Evolutionary conservation across 352 stramenopile genomes (phyloP), one percentile per base, ranked within the genome.

Genomic region (Globisporangium cystogenes): DNA sequence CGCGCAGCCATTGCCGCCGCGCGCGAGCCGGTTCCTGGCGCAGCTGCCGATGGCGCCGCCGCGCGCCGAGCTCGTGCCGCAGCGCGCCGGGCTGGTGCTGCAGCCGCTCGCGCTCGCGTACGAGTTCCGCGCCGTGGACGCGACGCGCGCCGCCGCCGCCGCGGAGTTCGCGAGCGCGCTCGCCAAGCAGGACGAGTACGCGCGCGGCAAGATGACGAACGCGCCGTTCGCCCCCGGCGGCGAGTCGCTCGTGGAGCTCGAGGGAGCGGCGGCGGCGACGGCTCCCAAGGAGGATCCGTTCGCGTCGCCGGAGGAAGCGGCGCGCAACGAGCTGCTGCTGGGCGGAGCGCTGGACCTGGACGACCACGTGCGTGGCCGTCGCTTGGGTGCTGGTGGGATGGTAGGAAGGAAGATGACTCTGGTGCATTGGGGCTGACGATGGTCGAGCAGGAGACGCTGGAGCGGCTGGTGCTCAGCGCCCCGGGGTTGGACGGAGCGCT

Each of bases 181-280:
- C 48, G 83, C 68, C 42, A 86, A 86, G 42, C 77, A 90, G 64
- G 73, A 90, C 67, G 78, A 90, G 55, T 91, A 94, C 53, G 80
- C 76, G 23, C 69, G 82, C 46, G 81, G 84, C 27, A 88, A 80
- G 59, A 87, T 87, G 60, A 86, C 72, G 45, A 92, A 92, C 59
- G 81, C 79, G 45, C 81, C 79, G 11, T 90, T 89, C 48, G 67
- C 66, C 1, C 81, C 79, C 11, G 82, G 81, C 27, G 81, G 81
- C 20, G 57, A 88, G 35, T 84, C 76, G 21, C 61, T 93, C 39
- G 70, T 70, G 10, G 67, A 64, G 40, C 12, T 74, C 3, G 40
- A 67, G 47, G 33, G 0, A 6, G 35, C 11, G 47, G 23, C 52
- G 7, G 29, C 51, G 20, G 14, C 21, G 6, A 36, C 3, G 48